Conservation (phyloP, 768 basidiomycete genomes). For the Suillus sp. region DNA sequence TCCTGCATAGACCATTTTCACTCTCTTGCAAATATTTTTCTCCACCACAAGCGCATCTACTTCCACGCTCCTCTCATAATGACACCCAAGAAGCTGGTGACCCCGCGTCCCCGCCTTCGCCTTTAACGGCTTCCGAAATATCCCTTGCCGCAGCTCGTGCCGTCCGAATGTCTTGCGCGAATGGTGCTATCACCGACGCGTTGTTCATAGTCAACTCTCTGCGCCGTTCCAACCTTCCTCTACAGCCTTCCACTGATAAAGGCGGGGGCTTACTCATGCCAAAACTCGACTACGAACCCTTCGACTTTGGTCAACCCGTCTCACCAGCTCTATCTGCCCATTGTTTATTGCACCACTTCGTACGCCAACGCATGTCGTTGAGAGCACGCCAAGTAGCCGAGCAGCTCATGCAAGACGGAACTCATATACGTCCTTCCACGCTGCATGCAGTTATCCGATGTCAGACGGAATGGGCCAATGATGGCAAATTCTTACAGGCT, state of each 20-base stretch:
- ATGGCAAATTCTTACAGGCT: constrained; percentile 18
- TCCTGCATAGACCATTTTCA: constrained; percentile 13
- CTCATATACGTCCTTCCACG: constrained; percentile 50
- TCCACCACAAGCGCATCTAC: constrained; percentile 13
- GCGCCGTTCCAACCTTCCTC: constrained; percentile 38
- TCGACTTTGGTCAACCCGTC: constrained; percentile 51
- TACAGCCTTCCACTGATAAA: constrained; percentile 9
- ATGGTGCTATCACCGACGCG: constrained; percentile 51
- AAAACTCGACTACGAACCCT: constrained; percentile 39
- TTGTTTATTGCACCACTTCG: constrained; percentile 61
- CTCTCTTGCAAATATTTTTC: constrained; percentile 11
- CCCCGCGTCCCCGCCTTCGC: background rate
- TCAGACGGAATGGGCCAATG: constrained; percentile 19
- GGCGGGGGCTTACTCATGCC: constrained; percentile 28
- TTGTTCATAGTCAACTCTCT: constrained; percentile 61
- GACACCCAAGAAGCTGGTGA: constrained; percentile 1
- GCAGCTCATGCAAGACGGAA: constrained; percentile 55
- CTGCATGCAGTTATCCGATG: constrained; percentile 46
- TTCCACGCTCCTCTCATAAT: constrained; percentile 4
- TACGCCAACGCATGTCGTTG: constrained; percentile 50
- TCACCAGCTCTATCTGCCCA: constrained; percentile 66
- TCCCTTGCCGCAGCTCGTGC: constrained; percentile 49
- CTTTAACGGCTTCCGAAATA: constrained; percentile 9
- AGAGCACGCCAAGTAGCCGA: constrained; percentile 53
- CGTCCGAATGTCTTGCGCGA: constrained; percentile 46